These are phyloP conservation scores for Exophiala calicioides DNA, from an alignment of 2,329 filamentous ascomycete genomes.

Conservation along the genomic window DNA sequence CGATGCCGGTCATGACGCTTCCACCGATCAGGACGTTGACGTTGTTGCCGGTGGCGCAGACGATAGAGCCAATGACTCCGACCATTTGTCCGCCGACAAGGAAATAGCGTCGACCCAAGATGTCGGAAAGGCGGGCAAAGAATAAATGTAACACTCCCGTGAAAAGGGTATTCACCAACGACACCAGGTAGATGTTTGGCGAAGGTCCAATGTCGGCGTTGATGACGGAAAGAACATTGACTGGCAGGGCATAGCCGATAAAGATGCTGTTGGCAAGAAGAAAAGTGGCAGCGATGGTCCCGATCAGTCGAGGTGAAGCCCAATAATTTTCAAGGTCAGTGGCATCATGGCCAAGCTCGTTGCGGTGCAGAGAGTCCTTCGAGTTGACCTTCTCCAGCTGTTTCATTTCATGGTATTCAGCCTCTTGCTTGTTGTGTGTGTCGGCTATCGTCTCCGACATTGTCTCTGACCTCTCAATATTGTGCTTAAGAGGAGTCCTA, in stretches of 20 bases:
- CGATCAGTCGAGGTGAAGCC: slow-evolving; percentile 12
- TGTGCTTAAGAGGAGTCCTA: too few relatives aligned
- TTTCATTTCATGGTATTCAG: slow-evolving; percentile 1
- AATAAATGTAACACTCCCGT: slow-evolving; percentile 36
- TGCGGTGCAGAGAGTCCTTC: slow-evolving; percentile 15
- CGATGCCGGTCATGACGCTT: slow-evolving; percentile 40
- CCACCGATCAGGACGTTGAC: slow-evolving; percentile 42
- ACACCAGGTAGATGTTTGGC: slow-evolving; percentile 36
- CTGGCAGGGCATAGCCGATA: slow-evolving; percentile 15
- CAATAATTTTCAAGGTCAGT: slow-evolving; percentile 10
- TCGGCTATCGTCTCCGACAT: slow-evolving; percentile 1
- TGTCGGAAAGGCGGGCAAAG: slow-evolving; percentile 39
- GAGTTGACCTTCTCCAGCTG: slow-evolving; percentile 16
- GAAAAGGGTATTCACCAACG: slow-evolving; percentile 34
- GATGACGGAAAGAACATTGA: slow-evolving; percentile 29
- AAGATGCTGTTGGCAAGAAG: slow-evolving; percentile 21
- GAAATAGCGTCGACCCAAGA: slow-evolving; percentile 40
- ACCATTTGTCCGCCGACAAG: slow-evolving; percentile 36
- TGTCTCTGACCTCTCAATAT: too few relatives aligned
- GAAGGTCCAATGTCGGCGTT: slow-evolving; percentile 36
- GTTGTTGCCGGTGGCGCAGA: slow-evolving; percentile 39
- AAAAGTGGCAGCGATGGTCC: slow-evolving; percentile 14
- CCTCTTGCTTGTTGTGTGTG: slow-evolving; percentile 4
- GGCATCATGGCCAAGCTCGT: slow-evolving; percentile 14
- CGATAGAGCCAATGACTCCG: slow-evolving; percentile 42